Evolutionary conservation across 768 basidiomycete species (phyloP).

Genomic region (Russula sp.): DNA sequence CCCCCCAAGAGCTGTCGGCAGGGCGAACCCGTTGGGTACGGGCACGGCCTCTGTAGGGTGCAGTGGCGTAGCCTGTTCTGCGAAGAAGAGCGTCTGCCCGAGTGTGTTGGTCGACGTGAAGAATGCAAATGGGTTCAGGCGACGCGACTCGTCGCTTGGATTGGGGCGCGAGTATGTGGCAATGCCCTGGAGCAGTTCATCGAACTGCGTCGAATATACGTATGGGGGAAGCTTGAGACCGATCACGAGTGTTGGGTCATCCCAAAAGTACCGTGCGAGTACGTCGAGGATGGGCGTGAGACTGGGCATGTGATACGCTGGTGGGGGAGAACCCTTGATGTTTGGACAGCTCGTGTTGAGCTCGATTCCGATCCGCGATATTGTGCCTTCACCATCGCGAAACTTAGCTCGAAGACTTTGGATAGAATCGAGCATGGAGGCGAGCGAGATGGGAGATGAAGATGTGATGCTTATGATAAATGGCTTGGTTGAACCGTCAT

Average conservation of each 20-base stretch:
- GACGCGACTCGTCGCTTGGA: slow-evolving; percentile 13
- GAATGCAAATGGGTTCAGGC: slow-evolving; percentile 18
- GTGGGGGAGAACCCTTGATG: slow-evolving; percentile 51
- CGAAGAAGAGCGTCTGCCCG: slow-evolving; percentile 18
- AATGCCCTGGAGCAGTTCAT: slow-evolving; percentile 11
- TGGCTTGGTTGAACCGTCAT: slow-evolving; percentile 40
- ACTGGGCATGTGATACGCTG: slow-evolving; percentile 50
- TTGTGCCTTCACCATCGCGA: slow-evolving; percentile 24
- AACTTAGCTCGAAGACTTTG: slow-evolving; percentile 45
- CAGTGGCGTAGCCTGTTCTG: neutral
- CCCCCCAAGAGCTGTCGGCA: slow-evolving; percentile 62
- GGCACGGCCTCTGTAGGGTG: neutral
- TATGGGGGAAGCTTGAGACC: slow-evolving; percentile 50
- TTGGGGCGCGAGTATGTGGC: slow-evolving; percentile 16
- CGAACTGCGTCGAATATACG: slow-evolving; percentile 17
- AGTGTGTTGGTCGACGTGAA: slow-evolving; percentile 22
- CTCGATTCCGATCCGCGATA: slow-evolving; percentile 57
- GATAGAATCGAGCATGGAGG: slow-evolving; percentile 50
- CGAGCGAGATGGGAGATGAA: slow-evolving; percentile 44
- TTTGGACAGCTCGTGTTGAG: slow-evolving; percentile 86
- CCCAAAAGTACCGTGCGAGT: slow-evolving; percentile 41
- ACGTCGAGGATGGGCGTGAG: slow-evolving; percentile 49
- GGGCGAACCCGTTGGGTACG: slow-evolving; percentile 37
- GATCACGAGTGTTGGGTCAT: slow-evolving; percentile 53
- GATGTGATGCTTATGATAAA: slow-evolving; percentile 78